A percentile compares a stretch with the other conserved stretches of the same genome.
Conservation (phyloP, 1,284 basidiomycete genomes). For the Pseudozyma tsukubaensis region DNA sequence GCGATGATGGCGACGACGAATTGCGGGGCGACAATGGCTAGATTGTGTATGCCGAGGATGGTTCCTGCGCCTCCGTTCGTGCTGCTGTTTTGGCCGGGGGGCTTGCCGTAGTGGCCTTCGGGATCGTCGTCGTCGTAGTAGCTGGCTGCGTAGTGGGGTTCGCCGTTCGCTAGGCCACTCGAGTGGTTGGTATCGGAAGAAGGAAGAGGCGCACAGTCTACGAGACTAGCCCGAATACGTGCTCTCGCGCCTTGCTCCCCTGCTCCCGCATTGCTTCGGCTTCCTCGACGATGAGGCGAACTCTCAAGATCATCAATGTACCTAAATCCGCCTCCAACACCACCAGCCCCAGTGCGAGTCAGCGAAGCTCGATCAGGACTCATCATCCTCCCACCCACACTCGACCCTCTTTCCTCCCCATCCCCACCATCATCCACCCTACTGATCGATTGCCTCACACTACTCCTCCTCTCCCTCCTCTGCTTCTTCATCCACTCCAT, state of each 20-base stretch:
- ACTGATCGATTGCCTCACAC: neutral
- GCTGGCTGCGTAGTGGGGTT: neutral
- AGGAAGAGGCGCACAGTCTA: slow-evolving; percentile 41
- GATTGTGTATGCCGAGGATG: slow-evolving; percentile 92
- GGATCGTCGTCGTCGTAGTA: no score
- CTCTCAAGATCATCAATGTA: slow-evolving; percentile 15
- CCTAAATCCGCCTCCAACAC: slow-evolving; percentile 12
- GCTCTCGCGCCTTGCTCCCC: slow-evolving; percentile 27
- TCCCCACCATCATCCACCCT: neutral
- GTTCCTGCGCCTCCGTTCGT: slow-evolving; percentile 78
- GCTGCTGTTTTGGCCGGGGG: neutral
- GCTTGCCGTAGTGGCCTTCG: neutral
- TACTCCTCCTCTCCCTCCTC: slow-evolving; percentile 6
- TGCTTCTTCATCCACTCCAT: slow-evolving; percentile 13
- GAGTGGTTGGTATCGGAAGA: neutral
- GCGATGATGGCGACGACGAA: slow-evolving; percentile 82
- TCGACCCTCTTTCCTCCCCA: neutral
- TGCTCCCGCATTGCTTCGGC: neutral
- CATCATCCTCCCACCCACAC: neutral
- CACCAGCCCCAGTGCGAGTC: neutral
- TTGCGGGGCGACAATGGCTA: slow-evolving; percentile 72
- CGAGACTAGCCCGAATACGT: slow-evolving; percentile 39
- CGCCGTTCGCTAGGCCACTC: neutral
- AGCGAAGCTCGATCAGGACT: neutral
- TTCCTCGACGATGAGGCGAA: neutral